Percentiles rank a stretch among this genome's conserved stretches.
phyloP scores from a whole-genome alignment of 805 yeast species.

The Zygosaccharomyces kombuchaensis region DNA sequence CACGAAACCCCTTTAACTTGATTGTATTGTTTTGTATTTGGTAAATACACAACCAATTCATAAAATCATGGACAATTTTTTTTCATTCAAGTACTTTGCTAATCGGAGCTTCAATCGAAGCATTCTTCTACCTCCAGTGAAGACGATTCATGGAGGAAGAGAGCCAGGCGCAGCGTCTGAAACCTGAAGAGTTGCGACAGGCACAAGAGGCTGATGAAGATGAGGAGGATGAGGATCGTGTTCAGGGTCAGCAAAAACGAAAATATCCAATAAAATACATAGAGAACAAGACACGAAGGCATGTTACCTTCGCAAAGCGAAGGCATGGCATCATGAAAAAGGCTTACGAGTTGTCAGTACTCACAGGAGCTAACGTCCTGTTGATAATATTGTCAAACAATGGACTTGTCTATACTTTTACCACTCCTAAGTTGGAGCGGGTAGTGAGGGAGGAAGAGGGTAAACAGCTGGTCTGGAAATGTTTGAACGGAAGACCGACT shows the following conservation, averaged over 20 bases:
- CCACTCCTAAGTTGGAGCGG: constrained; percentile 95
- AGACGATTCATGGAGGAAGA: not conserved
- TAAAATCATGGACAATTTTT: too few relatives aligned
- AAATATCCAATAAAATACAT: constrained; percentile 65
- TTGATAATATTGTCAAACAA: constrained; percentile 89
- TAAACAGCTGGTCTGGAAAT: constrained; percentile 87
- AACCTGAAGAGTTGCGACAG: not conserved
- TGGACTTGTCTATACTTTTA: constrained; percentile 92
- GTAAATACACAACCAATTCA: too few relatives aligned
- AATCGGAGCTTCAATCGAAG: not conserved
- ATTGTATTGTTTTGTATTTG: not conserved
- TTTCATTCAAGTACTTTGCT: too few relatives aligned
- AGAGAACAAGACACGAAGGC: constrained; percentile 92
- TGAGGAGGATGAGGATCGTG: constrained; percentile 5
- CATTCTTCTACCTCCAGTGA: not conserved
- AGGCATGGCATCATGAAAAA: constrained; percentile 98
- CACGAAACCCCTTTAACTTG: constrained; percentile 65
- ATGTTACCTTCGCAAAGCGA: constrained; percentile 95
- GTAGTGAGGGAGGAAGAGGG: constrained; percentile 93
- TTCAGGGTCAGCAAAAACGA: not conserved
- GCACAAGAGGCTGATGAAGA: constrained; percentile 8
- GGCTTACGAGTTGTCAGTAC: constrained; percentile 90
- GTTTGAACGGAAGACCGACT: constrained; percentile 62
- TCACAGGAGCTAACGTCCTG: constrained; percentile 94
- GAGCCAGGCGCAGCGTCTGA: not conserved